phyloP scores from a whole-genome alignment of 495 filamentous ascomycete genomes.

The Oleoguttula mirabilis region DNA sequence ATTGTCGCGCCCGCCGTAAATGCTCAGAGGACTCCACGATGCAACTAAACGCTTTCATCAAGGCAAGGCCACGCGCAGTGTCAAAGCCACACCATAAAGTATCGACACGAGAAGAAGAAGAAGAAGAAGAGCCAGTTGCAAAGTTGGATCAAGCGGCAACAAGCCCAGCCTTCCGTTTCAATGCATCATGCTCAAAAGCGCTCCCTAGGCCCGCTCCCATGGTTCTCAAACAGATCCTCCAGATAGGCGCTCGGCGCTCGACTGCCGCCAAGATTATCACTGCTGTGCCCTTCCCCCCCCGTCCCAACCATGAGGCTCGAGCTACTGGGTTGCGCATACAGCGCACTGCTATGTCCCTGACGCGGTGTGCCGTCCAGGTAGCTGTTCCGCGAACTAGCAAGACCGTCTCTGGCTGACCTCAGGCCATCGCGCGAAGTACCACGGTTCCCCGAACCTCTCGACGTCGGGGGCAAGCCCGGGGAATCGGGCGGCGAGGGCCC shows the following conservation, averaged over 20 bases:
- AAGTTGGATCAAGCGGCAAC: no score
- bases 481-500: conserved; percentile 26
- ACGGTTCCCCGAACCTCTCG: conserved; percentile 18
- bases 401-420: conserved; percentile 2
- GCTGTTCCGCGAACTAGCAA: conserved; percentile 5
- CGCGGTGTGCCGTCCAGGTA: conserved; percentile 1
- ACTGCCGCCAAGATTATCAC: conserved; percentile 35
- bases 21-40: no score
- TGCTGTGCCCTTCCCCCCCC: conserved; percentile 18
- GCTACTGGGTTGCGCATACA: conserved; percentile 17
- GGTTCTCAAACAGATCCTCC: conserved; percentile 79
- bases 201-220: conserved; percentile 32
- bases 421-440: conserved; percentile 8
- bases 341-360: conserved; percentile 1
- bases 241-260: conserved; percentile 84
- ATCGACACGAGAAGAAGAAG: no score
- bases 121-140: no score
- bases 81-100: no score
- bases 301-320: conserved; percentile 19
- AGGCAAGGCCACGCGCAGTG: no score
- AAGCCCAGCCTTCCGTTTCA: no score
- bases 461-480: conserved; percentile 55
- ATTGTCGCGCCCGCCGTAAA: no score
- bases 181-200: conserved; percentile 18
- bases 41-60: no score